Conservation (phyloP, 805 yeast genomes). For the Starmerella vitae region DNA sequence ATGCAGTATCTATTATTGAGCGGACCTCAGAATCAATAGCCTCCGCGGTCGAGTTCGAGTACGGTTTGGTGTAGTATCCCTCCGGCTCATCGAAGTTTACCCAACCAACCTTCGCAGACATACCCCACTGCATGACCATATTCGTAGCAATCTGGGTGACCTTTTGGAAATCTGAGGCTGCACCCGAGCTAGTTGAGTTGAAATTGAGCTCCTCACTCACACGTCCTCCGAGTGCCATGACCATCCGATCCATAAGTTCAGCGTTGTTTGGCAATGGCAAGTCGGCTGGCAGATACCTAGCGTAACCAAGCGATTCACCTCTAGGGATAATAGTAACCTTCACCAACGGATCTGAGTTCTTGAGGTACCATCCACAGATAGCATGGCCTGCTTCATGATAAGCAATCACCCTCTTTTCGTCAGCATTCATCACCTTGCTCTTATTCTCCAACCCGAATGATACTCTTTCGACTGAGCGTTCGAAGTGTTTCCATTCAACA, state of each 20-base stretch:
- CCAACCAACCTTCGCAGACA: slow-evolving; percentile 81
- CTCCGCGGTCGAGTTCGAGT: slow-evolving; percentile 73
- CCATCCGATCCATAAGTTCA: slow-evolving; percentile 80
- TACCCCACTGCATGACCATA: slow-evolving; percentile 88
- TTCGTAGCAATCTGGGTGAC: slow-evolving; percentile 86
- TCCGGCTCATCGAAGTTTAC: slow-evolving; percentile 58
- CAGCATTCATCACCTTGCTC: slow-evolving; percentile 65
- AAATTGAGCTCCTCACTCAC: slow-evolving; percentile 92
- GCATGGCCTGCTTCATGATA: slow-evolving; percentile 99
- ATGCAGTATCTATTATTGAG: slow-evolving; percentile 62
- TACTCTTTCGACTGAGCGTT: slow-evolving; percentile 92
- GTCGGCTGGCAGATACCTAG: slow-evolving; percentile 93
- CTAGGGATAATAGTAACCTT: slow-evolving; percentile 95
- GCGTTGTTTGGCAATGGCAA: slow-evolving; percentile 60
- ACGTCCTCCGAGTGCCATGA: slow-evolving; percentile 95
- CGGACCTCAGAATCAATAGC: slow-evolving; percentile 73
- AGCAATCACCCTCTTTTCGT: slow-evolving; percentile 83
- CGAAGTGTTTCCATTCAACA: slow-evolving; percentile 72
- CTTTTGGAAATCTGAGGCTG: slow-evolving; percentile 90
- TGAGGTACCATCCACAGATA: slow-evolving; percentile 90
- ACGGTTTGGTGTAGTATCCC: slow-evolving; percentile 69
- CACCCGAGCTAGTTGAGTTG: slow-evolving; percentile 87
- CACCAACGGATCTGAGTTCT: slow-evolving; percentile 81
- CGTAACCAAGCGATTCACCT: slow-evolving; percentile 94
- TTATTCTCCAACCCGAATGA: slow-evolving; percentile 93